Conservation (phyloP, 257 asterid species). For the Primulina tabacum region DNA sequence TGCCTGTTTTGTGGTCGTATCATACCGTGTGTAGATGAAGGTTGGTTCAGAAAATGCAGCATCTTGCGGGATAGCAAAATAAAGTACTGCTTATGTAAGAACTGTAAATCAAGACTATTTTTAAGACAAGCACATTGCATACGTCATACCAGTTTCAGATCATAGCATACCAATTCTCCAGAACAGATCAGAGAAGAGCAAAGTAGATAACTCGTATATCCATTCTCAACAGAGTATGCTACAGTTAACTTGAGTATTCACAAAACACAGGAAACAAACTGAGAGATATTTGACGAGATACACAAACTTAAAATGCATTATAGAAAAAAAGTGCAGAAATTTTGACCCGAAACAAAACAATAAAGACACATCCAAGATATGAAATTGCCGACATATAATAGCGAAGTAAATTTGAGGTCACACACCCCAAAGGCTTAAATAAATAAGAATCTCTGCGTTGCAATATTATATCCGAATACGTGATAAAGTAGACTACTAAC, state of each 20-base stretch:
- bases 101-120: too few relatives aligned
- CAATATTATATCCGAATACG: background rate
- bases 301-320: background rate
- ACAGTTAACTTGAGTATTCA: background rate
- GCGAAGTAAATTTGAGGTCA: background rate
- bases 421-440: background rate
- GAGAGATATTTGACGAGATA: background rate
- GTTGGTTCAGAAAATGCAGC: too few relatives aligned
- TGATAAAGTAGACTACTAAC: background rate
- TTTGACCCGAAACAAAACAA: background rate
- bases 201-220: background rate
- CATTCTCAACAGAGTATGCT: background rate
- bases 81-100: too few relatives aligned
- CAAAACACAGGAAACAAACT: background rate
- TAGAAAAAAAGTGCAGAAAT: too few relatives aligned
- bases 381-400: background rate
- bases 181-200: background rate
- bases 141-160: too few relatives aligned
- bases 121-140: too few relatives aligned
- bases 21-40: too few relatives aligned
- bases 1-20: too few relatives aligned
- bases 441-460: too few relatives aligned
- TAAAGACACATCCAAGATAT: background rate
- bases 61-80: too few relatives aligned
- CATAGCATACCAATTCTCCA: too few relatives aligned